Evolutionary conservation across 192 early-diverging fungal genomes (phyloP), one percentile per base, ranked within the genome.

Genomic region (Gamsiella multidivaricata): DNA sequence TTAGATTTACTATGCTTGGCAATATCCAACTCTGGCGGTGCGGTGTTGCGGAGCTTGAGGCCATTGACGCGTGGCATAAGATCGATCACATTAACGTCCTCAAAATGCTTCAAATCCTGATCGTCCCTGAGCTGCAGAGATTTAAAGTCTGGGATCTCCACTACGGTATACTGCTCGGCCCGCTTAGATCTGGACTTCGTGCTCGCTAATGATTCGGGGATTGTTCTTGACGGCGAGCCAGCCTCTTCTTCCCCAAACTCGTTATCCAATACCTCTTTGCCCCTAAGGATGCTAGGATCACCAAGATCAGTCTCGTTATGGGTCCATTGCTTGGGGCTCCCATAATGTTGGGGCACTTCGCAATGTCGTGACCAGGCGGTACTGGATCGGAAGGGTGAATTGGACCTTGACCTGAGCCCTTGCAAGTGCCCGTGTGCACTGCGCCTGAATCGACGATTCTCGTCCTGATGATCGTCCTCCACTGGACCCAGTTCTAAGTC

Each of bases 121-220:
- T 39, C 43, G 31, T 56, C 22, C 53, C 22, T 67, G n/a, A 26
- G 64, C 50, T 56, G 43, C 43, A 76, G 22, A 0, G 65, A 55
- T 22, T 46, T 33, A 49, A 55, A 76, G 2, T 34, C 32, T 9
- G 73, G 73, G 26, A 76, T 76, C 10, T 76, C 73, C 12, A 56
- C 59, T 9, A 76, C 73, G 2, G 53, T 56, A 45, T 62, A 76
- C 33, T 56, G 39, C 7, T 39, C n/a, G 8, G 41, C 57, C 22
- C 3, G 52, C 53, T 23, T 36, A 1, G 69, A 56, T 25, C 33
- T 42, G 18, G 32, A 17, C 22, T 43, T 36, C n/a, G 20, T 20
- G 10, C 14, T 31, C 12, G 9, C 41, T 1, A 25, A 45, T 46
- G 12, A 14, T 14, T 32, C 17, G 2, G 52, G 52, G 5, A 1